Conservation (phyloP, 805 yeast genomes). For the Sugiyamaella smithiae region DNA sequence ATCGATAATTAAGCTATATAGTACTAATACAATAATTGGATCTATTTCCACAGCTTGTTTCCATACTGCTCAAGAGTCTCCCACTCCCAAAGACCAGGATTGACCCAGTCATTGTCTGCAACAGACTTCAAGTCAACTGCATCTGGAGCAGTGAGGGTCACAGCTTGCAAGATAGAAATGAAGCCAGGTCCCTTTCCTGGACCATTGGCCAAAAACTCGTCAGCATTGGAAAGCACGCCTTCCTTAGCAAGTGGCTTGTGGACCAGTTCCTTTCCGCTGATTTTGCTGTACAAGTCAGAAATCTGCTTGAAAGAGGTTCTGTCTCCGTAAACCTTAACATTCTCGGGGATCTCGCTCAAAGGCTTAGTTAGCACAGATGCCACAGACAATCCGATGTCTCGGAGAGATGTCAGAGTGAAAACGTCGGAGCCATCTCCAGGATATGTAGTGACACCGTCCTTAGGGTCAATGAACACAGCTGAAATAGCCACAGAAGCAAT, state of each 20-base stretch:
- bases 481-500: conserved; percentile 11
- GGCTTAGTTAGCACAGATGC: conserved; percentile 25
- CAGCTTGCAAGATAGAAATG: conserved; percentile 7
- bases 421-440: conserved; percentile 22
- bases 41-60: conserved; percentile 7
- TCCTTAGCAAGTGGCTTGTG: conserved; percentile 14
- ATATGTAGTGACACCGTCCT: conserved; percentile 9
- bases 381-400: conserved; percentile 28
- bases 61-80: conserved; percentile 14
- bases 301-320: conserved; percentile 17
- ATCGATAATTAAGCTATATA: no score
- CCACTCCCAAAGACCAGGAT: conserved; percentile 29
- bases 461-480: conserved; percentile 3
- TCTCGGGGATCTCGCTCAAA: conserved; percentile 24
- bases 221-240: conserved; percentile 11
- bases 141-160: conserved; percentile 2
- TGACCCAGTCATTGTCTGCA: conserved; percentile 25
- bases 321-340: conserved; percentile 21
- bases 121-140: conserved; percentile 1
- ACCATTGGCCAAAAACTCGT: conserved; percentile 1
- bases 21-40: no score
- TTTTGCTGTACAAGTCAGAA: conserved; percentile 22
- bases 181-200: conserved; percentile 6
- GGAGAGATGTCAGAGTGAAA: conserved; percentile 22
- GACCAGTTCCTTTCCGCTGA: conserved; percentile 22